phyloP scores from a whole-genome alignment of 768 basidiomycete genomes.

The Hygrophorus pudorinus region DNA sequence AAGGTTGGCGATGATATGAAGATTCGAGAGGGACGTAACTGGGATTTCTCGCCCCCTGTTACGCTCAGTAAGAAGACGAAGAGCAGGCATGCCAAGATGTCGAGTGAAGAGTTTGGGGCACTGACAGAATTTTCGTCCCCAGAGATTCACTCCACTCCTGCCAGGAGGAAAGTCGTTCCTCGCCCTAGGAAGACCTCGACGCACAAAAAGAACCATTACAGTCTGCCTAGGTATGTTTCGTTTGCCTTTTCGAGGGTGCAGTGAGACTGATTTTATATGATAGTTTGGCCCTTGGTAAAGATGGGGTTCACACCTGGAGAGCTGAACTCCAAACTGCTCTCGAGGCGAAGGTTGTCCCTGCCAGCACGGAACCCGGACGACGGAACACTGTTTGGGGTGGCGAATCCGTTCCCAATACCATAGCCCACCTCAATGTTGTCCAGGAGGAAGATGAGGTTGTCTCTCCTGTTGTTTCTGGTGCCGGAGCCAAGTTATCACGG shows the following conservation, averaged over 20 bases:
- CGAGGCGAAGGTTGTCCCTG: constrained; percentile 31
- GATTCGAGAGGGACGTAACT: constrained; percentile 29
- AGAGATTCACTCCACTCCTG: constrained; percentile 55
- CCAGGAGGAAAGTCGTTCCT: constrained; percentile 21
- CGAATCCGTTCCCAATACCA: constrained; percentile 26
- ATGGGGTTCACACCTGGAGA: constrained; percentile 46
- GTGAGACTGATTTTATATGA: constrained; percentile 5
- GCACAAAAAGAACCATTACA: constrained; percentile 56
- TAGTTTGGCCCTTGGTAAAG: constrained; percentile 56
- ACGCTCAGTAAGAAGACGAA: constrained; percentile 32
- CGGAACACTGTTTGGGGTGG: constrained; percentile 40
- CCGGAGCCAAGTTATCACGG: constrained; percentile 18
- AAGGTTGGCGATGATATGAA: constrained; percentile 47
- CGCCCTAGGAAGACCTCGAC: constrained; percentile 34
- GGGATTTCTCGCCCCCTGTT: constrained; percentile 29
- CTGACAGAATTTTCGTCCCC: constrained; percentile 38
- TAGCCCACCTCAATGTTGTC: constrained; percentile 27
- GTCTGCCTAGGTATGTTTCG: constrained; percentile 50
- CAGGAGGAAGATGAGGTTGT: constrained; percentile 29
- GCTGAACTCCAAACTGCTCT: constrained; percentile 44
- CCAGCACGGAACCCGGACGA: constrained; percentile 30
- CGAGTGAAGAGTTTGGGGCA: constrained; percentile 30
- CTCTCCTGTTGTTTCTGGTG: constrained; percentile 7
- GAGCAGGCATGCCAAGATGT: constrained; percentile 19
- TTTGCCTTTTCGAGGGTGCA: not conserved